These are phyloP conservation scores for Microcos paniculata DNA, from an alignment of 345 rosid genomes.

Conservation along the genomic window DNA sequence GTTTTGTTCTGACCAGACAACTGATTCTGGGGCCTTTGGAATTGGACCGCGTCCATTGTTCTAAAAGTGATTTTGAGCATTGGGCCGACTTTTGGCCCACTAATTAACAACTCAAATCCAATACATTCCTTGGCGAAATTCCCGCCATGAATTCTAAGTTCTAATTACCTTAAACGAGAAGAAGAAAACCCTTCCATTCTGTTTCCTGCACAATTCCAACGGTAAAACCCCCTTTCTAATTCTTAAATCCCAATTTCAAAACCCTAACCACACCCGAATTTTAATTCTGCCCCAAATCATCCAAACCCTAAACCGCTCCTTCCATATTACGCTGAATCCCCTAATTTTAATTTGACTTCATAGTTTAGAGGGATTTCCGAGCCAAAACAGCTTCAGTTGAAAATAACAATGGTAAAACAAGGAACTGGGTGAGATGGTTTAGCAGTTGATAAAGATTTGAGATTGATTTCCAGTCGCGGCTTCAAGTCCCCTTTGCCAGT, in stretches of 20 bases:
- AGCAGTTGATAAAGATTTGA: slow-evolving; percentile 70
- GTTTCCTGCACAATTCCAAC: slow-evolving; percentile 25
- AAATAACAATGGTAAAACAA: slow-evolving; percentile 27
- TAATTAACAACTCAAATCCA: slow-evolving; percentile 64
- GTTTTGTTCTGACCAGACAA: too few relatives aligned
- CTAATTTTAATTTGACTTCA: not conserved
- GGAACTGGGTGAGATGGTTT: slow-evolving; percentile 58
- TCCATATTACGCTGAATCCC: slow-evolving; percentile 10
- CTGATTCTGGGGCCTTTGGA: too few relatives aligned
- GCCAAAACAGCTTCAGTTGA: slow-evolving; percentile 40
- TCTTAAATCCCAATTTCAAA: slow-evolving; percentile 28
- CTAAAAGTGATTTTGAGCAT: too few relatives aligned
- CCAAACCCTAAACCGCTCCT: slow-evolving; percentile 23
- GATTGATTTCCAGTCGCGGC: slow-evolving; percentile 69
- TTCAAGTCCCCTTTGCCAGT: slow-evolving; percentile 85
- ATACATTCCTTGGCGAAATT: slow-evolving; percentile 30
- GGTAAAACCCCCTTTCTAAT: slow-evolving; percentile 16
- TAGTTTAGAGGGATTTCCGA: slow-evolving; percentile 24
- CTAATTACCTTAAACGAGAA: not conserved
- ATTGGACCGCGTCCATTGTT: too few relatives aligned
- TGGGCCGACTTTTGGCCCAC: slow-evolving; percentile 15
- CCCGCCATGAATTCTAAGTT: slow-evolving; percentile 12
- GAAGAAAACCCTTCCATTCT: not conserved
- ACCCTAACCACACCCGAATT: slow-evolving; percentile 11
- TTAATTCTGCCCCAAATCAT: not conserved